Conservation (phyloP, 1,284 basidiomycete genomes). For the Heliocybe sulcata region DNA sequence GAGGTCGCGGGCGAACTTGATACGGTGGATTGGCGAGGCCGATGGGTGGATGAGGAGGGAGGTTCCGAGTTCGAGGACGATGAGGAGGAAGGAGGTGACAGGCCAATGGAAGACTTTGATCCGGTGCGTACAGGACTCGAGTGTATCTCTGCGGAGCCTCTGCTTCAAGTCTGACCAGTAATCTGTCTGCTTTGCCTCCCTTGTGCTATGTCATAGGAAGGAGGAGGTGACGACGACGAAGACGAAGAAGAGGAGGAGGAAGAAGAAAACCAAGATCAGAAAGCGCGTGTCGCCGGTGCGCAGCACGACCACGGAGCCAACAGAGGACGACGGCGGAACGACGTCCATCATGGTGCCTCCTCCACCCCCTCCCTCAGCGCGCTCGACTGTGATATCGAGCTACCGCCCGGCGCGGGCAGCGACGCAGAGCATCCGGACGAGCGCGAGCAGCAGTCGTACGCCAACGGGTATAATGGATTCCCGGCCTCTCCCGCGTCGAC, state of each 20-base stretch:
- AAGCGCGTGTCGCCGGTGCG: slow-evolving; percentile 1
- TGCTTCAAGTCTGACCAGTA: slow-evolving; percentile 4
- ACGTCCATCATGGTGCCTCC: neutral
- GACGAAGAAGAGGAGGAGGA: slow-evolving; percentile 47
- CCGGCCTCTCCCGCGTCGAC: slow-evolving; percentile 20
- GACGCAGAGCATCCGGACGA: neutral
- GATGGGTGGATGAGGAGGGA: slow-evolving; percentile 78
- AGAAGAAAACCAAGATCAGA: slow-evolving; percentile 22
- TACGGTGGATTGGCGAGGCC: slow-evolving; percentile 78
- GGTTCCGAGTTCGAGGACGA: slow-evolving; percentile 49
- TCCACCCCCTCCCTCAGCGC: neutral
- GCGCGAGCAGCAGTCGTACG: neutral
- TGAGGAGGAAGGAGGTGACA: slow-evolving; percentile 45
- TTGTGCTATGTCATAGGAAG: slow-evolving; percentile 31
- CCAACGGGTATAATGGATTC: neutral
- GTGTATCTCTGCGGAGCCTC: neutral
- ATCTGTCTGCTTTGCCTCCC: slow-evolving; percentile 9
- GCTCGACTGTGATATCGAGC: neutral
- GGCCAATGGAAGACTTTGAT: slow-evolving; percentile 80
- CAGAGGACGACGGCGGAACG: neutral
- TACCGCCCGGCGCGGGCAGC: neutral
- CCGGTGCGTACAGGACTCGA: slow-evolving; percentile 41
- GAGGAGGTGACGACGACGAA: slow-evolving; percentile 55
- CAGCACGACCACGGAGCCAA: slow-evolving; percentile 4
- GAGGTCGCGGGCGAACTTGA: slow-evolving; percentile 77